Evolutionary conservation across 352 stramenopile species (phyloP).

Genomic region (Phytopythium chamaehyphon): DNA sequence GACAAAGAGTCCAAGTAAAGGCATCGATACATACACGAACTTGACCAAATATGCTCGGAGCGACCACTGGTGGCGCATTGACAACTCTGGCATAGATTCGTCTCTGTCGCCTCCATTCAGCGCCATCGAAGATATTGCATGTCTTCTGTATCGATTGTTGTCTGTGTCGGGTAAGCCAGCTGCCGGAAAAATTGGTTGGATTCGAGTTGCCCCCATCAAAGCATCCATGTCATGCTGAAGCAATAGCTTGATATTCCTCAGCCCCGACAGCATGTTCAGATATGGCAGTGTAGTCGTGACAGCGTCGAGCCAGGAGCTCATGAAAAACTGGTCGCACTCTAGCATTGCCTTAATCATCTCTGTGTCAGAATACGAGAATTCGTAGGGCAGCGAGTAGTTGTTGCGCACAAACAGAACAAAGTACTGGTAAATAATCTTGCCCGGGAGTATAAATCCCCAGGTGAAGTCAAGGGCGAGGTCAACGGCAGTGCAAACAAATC

Average conservation of each 20-base stretch:
- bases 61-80: background rate
- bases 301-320: constrained; percentile 22
- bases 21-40: constrained; percentile 15
- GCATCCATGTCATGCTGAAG: constrained; percentile 23
- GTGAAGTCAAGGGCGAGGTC: constrained; percentile 27
- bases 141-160: background rate
- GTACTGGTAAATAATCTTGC: constrained; percentile 31
- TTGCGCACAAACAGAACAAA: constrained; percentile 18
- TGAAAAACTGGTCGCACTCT: constrained; percentile 36
- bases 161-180: background rate
- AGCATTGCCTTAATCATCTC: constrained; percentile 21
- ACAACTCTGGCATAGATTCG: background rate
- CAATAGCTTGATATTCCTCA: constrained; percentile 25
- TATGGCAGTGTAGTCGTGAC: constrained; percentile 28
- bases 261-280: constrained; percentile 26
- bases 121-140: no score
- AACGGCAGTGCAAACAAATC: constrained; percentile 18
- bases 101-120: no score
- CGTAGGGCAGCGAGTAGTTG: constrained; percentile 13
- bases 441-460: constrained; percentile 22
- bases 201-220: constrained; percentile 3
- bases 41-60: background rate
- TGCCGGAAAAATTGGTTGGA: constrained; percentile 4
- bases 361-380: constrained; percentile 27
- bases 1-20: constrained; percentile 21